Evolutionary conservation across 805 yeast genomes (phyloP).

Genomic region (Candida corydali): DNA sequence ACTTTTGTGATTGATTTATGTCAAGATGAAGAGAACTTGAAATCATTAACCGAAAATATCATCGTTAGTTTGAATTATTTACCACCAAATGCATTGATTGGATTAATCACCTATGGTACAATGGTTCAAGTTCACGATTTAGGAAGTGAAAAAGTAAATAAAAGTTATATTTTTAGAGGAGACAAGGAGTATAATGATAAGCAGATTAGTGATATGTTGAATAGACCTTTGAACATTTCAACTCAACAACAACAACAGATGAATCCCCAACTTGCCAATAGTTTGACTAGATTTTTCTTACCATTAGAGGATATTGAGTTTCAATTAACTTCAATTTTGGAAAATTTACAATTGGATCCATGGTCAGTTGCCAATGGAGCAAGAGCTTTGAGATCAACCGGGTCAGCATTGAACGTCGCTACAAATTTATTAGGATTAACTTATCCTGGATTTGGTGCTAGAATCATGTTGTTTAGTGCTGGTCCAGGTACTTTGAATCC

Average conservation of each 20-base stretch:
- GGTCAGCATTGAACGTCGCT: conserved; percentile 87
- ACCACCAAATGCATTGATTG: conserved; percentile 88
- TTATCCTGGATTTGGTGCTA: conserved; percentile 80
- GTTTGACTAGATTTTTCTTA: conserved; percentile 58
- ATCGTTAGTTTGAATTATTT: conserved; percentile 70
- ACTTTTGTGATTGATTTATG: conserved; percentile 84
- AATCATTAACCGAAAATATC: conserved; percentile 77
- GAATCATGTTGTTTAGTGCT: conserved; percentile 85
- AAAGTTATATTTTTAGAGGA: conserved; percentile 83
- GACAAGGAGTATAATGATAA: conserved; percentile 77
- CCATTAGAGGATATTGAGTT: conserved; percentile 79
- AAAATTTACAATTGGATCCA: conserved; percentile 71
- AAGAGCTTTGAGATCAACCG: conserved; percentile 88
- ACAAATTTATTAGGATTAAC: conserved; percentile 76
- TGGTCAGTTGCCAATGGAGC: conserved; percentile 86
- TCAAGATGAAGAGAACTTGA: conserved; percentile 83
- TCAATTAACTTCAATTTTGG: conserved; percentile 74
- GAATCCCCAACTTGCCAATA: conserved; percentile 23
- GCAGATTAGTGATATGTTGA: conserved; percentile 53
- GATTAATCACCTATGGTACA: conserved; percentile 84
- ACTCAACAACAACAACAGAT: conserved; percentile 25
- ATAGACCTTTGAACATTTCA: conserved; percentile 26
- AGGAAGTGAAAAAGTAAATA: conserved; percentile 57
- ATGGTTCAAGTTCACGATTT: conserved; percentile 88
- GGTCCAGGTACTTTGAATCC: conserved; percentile 96